A percentile compares a stretch with the other conserved stretches of the same genome.
Evolutionary conservation across 306 rosid genomes (phyloP).

Genomic region (Prunus campanulata): DNA sequence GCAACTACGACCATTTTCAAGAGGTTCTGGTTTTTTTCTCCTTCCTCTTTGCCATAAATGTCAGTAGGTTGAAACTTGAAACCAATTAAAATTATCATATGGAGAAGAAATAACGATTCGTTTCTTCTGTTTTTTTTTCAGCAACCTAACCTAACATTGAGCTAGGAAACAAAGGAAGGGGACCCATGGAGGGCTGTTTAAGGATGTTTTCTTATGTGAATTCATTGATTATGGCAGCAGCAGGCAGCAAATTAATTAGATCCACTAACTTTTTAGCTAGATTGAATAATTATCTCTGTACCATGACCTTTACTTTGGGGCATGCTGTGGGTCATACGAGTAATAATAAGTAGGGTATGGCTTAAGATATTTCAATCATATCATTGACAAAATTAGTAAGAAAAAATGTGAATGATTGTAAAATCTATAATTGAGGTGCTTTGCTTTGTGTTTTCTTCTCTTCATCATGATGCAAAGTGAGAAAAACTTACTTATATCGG

Average conservation of each 20-base stretch:
- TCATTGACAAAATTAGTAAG: not conserved
- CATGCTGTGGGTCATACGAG: not conserved
- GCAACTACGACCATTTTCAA: no score
- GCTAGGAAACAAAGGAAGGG: not conserved
- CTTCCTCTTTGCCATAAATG: no score
- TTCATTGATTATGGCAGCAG: not conserved
- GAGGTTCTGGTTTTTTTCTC: no score
- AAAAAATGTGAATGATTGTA: not conserved
- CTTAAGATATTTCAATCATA: not conserved
- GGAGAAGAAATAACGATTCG: not conserved
- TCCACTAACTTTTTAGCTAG: not conserved
- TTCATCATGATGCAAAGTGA: not conserved
- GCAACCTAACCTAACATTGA: not conserved
- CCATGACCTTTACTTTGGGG: not conserved
- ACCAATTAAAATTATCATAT: not conserved
- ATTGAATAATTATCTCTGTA: not conserved
- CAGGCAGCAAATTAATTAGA: not conserved
- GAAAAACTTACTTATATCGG: not conserved
- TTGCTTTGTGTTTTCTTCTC: not conserved
- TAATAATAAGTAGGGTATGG: not conserved
- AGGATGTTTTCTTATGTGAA: slow-evolving; percentile 8
- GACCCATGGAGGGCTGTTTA: not conserved
- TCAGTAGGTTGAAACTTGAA: not conserved
- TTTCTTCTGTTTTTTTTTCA: not conserved
- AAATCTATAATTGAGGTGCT: not conserved